Evolutionary conservation across 768 basidiomycete genomes (phyloP).

Genomic region (Tulasnella sp.): DNA sequence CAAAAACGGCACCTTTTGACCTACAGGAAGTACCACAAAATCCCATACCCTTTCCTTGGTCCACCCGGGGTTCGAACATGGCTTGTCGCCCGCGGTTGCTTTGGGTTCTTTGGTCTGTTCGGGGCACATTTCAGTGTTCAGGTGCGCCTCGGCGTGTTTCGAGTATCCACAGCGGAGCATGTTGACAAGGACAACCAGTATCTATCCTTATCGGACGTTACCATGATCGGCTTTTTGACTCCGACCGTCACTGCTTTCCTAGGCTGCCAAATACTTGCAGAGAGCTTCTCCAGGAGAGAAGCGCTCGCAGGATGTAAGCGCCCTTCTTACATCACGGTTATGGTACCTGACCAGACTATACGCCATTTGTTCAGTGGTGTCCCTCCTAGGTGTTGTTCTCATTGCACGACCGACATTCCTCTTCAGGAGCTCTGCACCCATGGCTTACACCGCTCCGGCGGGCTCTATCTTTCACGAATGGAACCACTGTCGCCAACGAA

Average conservation of each 20-base stretch:
- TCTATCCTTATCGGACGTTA: constrained; percentile 10
- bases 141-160: not conserved
- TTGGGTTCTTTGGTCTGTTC: constrained; percentile 8
- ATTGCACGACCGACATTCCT: constrained; percentile 11
- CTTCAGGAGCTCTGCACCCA: not conserved
- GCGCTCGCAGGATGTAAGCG: constrained; percentile 2
- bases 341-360: not conserved
- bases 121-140: constrained; percentile 13
- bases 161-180: not conserved
- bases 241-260: constrained; percentile 11
- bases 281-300: constrained; percentile 7
- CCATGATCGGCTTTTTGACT: constrained; percentile 2
- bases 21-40: not conserved
- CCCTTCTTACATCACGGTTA: no score
- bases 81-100: not conserved
- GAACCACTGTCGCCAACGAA: no score
- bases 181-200: not conserved
- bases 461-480: no score
- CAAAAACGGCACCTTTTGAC: not conserved
- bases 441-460: no score
- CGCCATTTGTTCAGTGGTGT: not conserved
- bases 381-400: constrained; percentile 10
- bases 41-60: constrained; percentile 10
- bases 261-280: constrained; percentile 1
- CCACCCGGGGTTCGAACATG: constrained; percentile 1